These are phyloP conservation scores for Diutina catenulata DNA, from an alignment of 1,139 yeast species.

Conservation along the genomic window DNA sequence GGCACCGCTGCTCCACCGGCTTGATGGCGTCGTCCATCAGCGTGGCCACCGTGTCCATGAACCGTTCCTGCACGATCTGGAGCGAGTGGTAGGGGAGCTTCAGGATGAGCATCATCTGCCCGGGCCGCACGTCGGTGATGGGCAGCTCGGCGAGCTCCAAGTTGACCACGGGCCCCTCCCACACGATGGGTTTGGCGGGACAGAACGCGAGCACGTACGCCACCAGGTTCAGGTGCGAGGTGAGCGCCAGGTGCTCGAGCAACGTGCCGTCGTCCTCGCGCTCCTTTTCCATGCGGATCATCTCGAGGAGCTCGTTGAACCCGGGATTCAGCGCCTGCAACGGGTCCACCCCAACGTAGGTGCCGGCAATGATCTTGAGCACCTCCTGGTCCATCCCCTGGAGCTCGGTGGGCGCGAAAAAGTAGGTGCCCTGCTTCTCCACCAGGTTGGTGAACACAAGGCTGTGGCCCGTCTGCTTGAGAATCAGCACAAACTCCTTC, in stretches of 20 bases:
- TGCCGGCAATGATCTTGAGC: slow-evolving; percentile 30
- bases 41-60: slow-evolving; percentile 20
- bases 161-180: slow-evolving; percentile 77
- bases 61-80: slow-evolving; percentile 27
- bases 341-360: slow-evolving; percentile 29
- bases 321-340: slow-evolving; percentile 16
- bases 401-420: slow-evolving; percentile 56
- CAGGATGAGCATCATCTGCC: slow-evolving; percentile 60
- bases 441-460: slow-evolving; percentile 64
- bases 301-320: slow-evolving; percentile 20
- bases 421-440: slow-evolving; percentile 66
- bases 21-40: slow-evolving; percentile 24
- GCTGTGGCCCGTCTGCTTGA: slow-evolving; percentile 62
- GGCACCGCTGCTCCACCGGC: slow-evolving; percentile 52
- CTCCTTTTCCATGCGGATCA: slow-evolving; percentile 8
- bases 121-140: slow-evolving; percentile 44
- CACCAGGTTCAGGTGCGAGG: slow-evolving; percentile 17
- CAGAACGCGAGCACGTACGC: slow-evolving; percentile 67
- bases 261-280: slow-evolving; percentile 5
- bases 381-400: slow-evolving; percentile 32
- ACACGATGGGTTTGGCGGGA: slow-evolving; percentile 75
- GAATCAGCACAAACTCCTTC: slow-evolving; percentile 41
- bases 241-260: neutral
- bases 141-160: slow-evolving; percentile 38
- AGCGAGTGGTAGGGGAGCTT: slow-evolving; percentile 27